Conservation (phyloP, 371 early-diverging fungal species). For the Parasitella parasitica region DNA sequence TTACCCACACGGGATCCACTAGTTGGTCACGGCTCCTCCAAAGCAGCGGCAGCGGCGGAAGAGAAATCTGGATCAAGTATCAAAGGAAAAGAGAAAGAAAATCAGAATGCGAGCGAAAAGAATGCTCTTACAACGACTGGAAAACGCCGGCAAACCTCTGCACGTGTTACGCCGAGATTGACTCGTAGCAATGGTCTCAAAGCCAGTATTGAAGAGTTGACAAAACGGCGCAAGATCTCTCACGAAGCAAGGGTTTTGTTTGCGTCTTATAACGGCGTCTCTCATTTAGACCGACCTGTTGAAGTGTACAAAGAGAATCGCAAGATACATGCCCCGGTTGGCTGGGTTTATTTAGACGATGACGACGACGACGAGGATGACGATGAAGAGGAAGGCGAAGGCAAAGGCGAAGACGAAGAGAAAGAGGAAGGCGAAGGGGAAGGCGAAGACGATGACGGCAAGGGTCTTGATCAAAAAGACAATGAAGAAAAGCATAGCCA, state of each 20-base stretch:
- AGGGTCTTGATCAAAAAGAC: not conserved
- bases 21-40: not conserved
- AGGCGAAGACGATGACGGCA: not conserved
- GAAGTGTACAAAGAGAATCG: constrained; percentile 6
- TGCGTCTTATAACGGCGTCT: constrained; percentile 14
- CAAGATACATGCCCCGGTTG: constrained; percentile 10
- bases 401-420: not conserved
- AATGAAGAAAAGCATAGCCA: too few species aligned
- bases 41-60: not conserved
- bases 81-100: not conserved
- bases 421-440: not conserved
- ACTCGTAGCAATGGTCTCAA: constrained; percentile 17
- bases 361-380: not conserved
- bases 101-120: too few species aligned
- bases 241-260: constrained; percentile 7
- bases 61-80: not conserved
- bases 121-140: not conserved
- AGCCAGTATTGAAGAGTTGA: constrained; percentile 11
- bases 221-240: constrained; percentile 11
- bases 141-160: not conserved
- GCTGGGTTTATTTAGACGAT: constrained; percentile 17
- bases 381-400: not conserved
- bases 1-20: not conserved
- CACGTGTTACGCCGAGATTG: not conserved
- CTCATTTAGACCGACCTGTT: not conserved